These are phyloP conservation scores for Rosa chinensis DNA, from an alignment of 306 rosid species.

Conservation along the genomic window DNA sequence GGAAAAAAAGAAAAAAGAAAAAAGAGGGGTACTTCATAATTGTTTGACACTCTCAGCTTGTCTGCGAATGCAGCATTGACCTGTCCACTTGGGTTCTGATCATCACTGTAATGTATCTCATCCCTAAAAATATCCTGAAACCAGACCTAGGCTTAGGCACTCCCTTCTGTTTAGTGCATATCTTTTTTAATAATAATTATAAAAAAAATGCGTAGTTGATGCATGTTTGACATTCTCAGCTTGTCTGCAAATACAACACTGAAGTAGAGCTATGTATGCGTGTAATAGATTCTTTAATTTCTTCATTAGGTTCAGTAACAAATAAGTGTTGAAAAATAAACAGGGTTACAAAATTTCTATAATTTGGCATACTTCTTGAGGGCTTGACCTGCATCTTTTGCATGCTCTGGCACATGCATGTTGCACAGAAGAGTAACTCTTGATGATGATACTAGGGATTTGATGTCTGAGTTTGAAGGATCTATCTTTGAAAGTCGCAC, in stretches of 20 bases:
- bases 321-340: neutral
- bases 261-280: neutral
- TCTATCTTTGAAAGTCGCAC: constrained; percentile 62
- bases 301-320: neutral
- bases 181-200: neutral
- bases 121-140: neutral
- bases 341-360: neutral
- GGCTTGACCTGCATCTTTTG: constrained; percentile 43
- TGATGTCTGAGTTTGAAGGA: constrained; percentile 50
- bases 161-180: neutral
- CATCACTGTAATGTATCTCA: neutral
- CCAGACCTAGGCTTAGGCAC: neutral
- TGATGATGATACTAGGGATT: constrained; percentile 58
- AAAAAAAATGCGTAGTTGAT: neutral
- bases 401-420: constrained; percentile 70
- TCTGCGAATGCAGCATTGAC: neutral
- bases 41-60: neutral
- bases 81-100: neutral
- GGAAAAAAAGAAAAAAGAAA: neutral
- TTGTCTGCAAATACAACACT: neutral
- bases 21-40: neutral
- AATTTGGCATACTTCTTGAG: constrained; percentile 44
- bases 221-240: neutral
- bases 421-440: constrained; percentile 72
- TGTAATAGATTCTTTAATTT: neutral